A percentile compares a stretch with the other conserved stretches of the same genome.
Evolutionary conservation across 345 rosid species (phyloP).

Genomic region (Linum trigynum): DNA sequence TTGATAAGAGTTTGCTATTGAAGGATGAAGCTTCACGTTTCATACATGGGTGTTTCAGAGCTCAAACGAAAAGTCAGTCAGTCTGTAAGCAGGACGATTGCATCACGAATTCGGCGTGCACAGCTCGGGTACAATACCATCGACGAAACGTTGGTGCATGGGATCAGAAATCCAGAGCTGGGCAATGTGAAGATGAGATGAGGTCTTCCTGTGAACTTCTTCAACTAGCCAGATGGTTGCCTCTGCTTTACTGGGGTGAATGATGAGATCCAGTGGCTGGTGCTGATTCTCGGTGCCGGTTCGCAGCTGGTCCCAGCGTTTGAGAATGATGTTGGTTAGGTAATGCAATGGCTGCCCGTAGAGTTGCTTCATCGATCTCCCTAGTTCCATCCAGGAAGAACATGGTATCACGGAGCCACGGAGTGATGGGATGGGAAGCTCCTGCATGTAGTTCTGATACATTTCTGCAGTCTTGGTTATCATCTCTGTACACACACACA

Average conservation of each 20-base stretch:
- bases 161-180: slow-evolving; percentile 61
- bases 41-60: too few relatives aligned
- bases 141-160: slow-evolving; percentile 42
- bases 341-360: slow-evolving; percentile 87
- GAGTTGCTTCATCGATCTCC: slow-evolving; percentile 57
- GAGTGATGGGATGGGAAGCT: slow-evolving; percentile 40
- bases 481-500: slow-evolving; percentile 23
- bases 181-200: slow-evolving; percentile 54
- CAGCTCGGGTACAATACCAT: slow-evolving; percentile 11
- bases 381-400: slow-evolving; percentile 64
- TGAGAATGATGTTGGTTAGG: slow-evolving; percentile 57
- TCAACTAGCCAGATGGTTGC: slow-evolving; percentile 79
- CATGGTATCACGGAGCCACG: slow-evolving; percentile 78
- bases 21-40: too few relatives aligned
- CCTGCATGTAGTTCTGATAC: slow-evolving; percentile 84
- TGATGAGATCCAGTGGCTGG: slow-evolving; percentile 37
- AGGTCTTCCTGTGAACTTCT: slow-evolving; percentile 56
- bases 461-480: slow-evolving; percentile 48
- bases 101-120: background rate
- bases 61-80: too few relatives aligned
- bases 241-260: slow-evolving; percentile 86
- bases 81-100: background rate
- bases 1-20: too few relatives aligned
- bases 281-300: slow-evolving; percentile 44
- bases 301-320: slow-evolving; percentile 64